These are phyloP conservation scores for Rubia yunnanensis DNA, from an alignment of 257 asterid species.

Conservation along the genomic window DNA sequence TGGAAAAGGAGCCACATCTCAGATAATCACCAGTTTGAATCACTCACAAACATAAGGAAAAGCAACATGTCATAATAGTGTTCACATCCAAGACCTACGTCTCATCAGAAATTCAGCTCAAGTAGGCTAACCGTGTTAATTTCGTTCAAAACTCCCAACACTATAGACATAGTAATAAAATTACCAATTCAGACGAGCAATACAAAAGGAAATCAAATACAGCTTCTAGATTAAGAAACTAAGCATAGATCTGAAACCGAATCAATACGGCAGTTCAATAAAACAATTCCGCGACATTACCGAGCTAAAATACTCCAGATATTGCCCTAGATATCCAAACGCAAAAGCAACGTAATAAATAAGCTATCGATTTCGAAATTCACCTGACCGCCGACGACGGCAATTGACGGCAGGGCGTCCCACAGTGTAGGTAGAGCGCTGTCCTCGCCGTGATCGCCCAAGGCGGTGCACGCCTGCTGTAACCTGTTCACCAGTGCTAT, in stretches of 20 bases:
- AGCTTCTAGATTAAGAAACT: neutral
- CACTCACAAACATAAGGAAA: neutral
- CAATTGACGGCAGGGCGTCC: conserved; percentile 94
- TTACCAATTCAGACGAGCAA: neutral
- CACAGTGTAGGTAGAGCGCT: conserved; percentile 88
- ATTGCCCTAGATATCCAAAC: too few species aligned
- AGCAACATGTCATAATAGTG: neutral
- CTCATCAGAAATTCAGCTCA: neutral
- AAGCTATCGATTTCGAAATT: conserved; percentile 4
- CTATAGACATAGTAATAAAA: neutral
- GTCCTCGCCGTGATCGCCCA: conserved; percentile 90
- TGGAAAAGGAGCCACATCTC: neutral
- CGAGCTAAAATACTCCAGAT: neutral
- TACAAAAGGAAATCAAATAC: neutral
- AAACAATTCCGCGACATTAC: neutral
- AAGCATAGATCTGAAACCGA: conserved; percentile 7
- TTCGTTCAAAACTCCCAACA: neutral
- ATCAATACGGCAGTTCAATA: neutral
- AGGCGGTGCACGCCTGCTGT: conserved; percentile 95
- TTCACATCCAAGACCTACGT: too few species aligned
- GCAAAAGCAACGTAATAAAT: neutral
- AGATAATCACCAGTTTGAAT: neutral
- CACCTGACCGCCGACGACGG: conserved; percentile 99
- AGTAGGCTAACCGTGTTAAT: neutral
- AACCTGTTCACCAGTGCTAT: conserved; percentile 76